Base-by-base conservation (phyloP, 441 rosid species). In the Cnidoscolus chayamansa region DNA sequence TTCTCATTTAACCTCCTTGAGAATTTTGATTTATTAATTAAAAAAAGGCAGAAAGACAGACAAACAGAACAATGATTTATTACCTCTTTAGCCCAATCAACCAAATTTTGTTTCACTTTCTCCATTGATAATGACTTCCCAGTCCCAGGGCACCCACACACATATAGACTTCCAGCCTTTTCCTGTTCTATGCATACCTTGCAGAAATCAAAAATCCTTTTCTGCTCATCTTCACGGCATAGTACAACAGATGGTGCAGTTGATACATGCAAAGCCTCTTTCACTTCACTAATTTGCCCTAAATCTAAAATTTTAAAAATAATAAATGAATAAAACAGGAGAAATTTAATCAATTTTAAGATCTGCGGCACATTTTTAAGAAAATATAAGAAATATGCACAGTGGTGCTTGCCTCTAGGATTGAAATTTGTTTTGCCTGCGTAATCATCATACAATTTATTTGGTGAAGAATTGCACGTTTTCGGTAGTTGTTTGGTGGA, bases 111-210 rank as follows among this genome's bases (percentile, higher is more conserved):
- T 72, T 84, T 84, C 40, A 90, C 88, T 82, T 82, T 90, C 73
- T 86, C 91, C 91, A 90, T 86, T 0, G 95, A 89, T 69, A 94
- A 58, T 0, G 97, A 87, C 74, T 94, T 94, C 1, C 97, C 97
- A 0, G 98, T 92, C 74, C 97, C 97, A 0, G 95, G 97, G 31
- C 91, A 88, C 40, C 97, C 98, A 71, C 92, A 89, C 56, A 86
- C 77, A 17, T 92, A 94, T 76, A 89, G 85, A 75, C 97, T 91
- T 70, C 90, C 90, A 43, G 91, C 84, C 77, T 88, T 90, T 74
- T 78, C 84, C 32, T 81, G 80, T 73, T 85, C 72, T 25, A 92
- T 71, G 17, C 87, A 80, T 66, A 70, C 74, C 83, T 81, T 87
- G 13, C 93, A 92, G 75, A 92, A 90, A 67, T 88, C 90, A 62